Base-by-base conservation (phyloP, 176 grass and related monocot species). In the Bothriochloa decipiens region DNA sequence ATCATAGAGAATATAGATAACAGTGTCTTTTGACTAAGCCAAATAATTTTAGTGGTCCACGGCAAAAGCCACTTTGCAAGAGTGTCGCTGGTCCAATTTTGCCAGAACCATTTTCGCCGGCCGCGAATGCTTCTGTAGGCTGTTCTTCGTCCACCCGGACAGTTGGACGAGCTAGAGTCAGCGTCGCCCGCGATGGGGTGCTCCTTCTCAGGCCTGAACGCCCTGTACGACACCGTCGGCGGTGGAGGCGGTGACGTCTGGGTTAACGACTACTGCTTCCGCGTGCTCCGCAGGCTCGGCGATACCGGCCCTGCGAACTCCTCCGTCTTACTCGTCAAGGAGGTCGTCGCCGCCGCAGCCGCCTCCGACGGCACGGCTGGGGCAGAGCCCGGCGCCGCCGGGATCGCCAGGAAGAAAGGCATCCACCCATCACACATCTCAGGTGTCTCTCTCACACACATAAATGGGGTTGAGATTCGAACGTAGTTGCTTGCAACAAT, bases 211-310 rank as follows among this genome's bases (percentile, higher is more conserved):
- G 95, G 95, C 18, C 86, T 94, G 13, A 97, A 92, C 84, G 92
- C 92, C 74, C 78, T 97, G 37, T 97, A 92, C 75, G 90, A 84
- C 75, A 85, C 86, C 76, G 91, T 81, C 22, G 85, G 82, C 68
- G 86, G 86, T 9, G 81, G 84, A n/a, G 83, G 83, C 15, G 90
- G 84, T 50, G 95, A 97, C 64, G 72, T 92, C 46, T 97, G 95
- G 95, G 90, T 97, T 88, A 94, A 91, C 74, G 92, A 97, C 80
- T 87, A 94, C 88, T 88, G 86, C 39, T 97, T 97, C 84, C 90
- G 88, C 79, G 78, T 94, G 47, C 64, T 97, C 22, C 89, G 91
- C 86, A 93, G 84, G 92, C 88, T 97, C 75, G 86, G 95, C 18
- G 95, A 90, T 66, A 81, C 91, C 67, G 90, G 74, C 17, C 73